Percentiles rank a stretch among this genome's conserved stretches.
phyloP scores from a whole-genome alignment of 1,139 yeast species.

The Sugiyamaella castrensis region DNA sequence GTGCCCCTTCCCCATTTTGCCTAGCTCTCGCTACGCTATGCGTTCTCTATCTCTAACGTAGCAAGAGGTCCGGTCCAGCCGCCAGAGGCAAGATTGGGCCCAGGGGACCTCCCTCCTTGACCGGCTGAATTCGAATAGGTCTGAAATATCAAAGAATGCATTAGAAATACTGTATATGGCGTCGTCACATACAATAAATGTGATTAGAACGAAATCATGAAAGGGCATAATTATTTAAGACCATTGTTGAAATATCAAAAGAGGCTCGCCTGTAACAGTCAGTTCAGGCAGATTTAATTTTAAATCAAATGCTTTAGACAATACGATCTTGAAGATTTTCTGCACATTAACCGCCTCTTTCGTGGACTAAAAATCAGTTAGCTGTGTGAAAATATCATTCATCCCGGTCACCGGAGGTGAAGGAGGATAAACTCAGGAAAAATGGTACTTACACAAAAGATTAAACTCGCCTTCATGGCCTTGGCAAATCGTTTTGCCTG shows the following conservation, averaged over 20 bases:
- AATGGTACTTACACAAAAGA: constrained; percentile 60
- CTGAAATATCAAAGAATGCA: not conserved
- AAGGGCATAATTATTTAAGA: constrained; percentile 12
- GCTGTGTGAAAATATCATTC: too few relatives aligned
- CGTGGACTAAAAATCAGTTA: constrained; percentile 49
- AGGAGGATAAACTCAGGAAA: too few relatives aligned
- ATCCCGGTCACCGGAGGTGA: too few relatives aligned
- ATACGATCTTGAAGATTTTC: constrained; percentile 85
- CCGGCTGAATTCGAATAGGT: too few relatives aligned
- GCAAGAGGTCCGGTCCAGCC: not conserved
- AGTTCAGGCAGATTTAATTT: constrained; percentile 83
- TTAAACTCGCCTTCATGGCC: constrained; percentile 87
- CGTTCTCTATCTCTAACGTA: not conserved
- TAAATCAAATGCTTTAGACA: constrained; percentile 89
- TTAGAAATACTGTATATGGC: not conserved
- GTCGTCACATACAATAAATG: not conserved
- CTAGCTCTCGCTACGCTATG: too few relatives aligned
- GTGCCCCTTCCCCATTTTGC: too few relatives aligned
- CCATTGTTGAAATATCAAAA: constrained; percentile 60
- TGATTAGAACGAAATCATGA: not conserved
- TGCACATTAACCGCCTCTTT: constrained; percentile 92
- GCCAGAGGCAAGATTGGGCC: too few relatives aligned
- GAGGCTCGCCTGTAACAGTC: constrained; percentile 81
- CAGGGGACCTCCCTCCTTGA: too few relatives aligned
- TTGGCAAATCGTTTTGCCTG: constrained; percentile 84